phyloP scores from a whole-genome alignment of 352 stramenopile species.

The Albugo candida region DNA sequence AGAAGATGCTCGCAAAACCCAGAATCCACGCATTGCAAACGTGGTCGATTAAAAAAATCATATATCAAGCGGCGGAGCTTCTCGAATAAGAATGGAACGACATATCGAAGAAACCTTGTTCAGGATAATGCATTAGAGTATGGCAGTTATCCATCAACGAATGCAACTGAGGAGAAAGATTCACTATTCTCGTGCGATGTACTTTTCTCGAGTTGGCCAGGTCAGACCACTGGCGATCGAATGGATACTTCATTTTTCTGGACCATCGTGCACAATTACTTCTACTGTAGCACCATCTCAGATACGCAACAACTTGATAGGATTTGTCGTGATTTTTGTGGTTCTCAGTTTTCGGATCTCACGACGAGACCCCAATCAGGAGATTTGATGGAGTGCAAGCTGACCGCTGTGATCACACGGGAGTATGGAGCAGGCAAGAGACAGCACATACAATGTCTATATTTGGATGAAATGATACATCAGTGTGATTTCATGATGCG shows the following conservation, averaged over 20 bases:
- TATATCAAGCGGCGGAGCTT: too few relatives aligned
- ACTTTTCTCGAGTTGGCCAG: conserved; percentile 66
- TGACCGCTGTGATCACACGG: conserved; percentile 18
- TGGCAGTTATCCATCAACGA: too few relatives aligned
- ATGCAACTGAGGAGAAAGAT: too few relatives aligned
- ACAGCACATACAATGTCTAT: conserved; percentile 10
- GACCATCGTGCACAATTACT: conserved; percentile 43
- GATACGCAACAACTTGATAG: conserved; percentile 56
- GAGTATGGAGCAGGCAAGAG: conserved; percentile 4
- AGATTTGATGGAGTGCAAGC: conserved; percentile 7
- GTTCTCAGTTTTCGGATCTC: conserved; percentile 44
- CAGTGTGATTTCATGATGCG: conserved; percentile 71
- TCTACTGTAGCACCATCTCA: conserved; percentile 38
- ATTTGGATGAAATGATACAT: conserved; percentile 31
- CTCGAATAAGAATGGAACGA: too few relatives aligned
- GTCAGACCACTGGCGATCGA: conserved; percentile 34
- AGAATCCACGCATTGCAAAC: neutral
- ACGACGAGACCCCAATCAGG: conserved; percentile 19
- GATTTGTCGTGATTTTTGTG: conserved; percentile 40
- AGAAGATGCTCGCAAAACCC: conserved; percentile 22
- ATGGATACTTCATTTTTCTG: conserved; percentile 70
- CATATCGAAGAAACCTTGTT: neutral
- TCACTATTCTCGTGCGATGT: conserved; percentile 5
- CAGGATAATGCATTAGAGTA: too few relatives aligned
- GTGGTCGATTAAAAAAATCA: too few relatives aligned